These are phyloP conservation scores for Jaapia argillacea DNA, from an alignment of 768 basidiomycete genomes.

Conservation along the genomic window DNA sequence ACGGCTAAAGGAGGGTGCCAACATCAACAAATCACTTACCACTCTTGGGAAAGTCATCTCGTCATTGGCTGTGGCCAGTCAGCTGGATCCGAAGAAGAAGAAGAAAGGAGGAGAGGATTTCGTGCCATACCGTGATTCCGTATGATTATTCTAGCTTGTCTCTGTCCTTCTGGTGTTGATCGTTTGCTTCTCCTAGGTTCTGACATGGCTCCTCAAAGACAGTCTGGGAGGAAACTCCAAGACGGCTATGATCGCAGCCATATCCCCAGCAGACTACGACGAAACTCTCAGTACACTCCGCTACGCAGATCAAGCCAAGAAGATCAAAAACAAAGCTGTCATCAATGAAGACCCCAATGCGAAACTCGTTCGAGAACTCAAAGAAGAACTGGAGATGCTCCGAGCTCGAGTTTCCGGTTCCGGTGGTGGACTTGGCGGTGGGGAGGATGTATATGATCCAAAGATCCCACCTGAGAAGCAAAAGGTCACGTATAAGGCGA, in stretches of 20 bases:
- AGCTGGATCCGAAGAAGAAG: conserved; percentile 44
- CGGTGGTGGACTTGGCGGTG: conserved; percentile 34
- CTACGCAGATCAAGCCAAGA: conserved; percentile 98
- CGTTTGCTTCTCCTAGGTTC: conserved; percentile 41
- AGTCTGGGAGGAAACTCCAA: conserved; percentile 95
- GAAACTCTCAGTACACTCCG: conserved; percentile 94
- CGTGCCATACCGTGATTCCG: conserved; percentile 95
- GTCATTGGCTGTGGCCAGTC: conserved; percentile 60
- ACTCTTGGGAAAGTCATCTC: conserved; percentile 98
- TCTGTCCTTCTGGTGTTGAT: neutral
- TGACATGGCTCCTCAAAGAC: conserved; percentile 98
- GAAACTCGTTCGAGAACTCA: conserved; percentile 96
- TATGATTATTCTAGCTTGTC: conserved; percentile 29
- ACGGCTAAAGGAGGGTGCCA: conserved; percentile 93
- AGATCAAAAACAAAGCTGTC: conserved; percentile 99
- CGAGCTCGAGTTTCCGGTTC: conserved; percentile 74
- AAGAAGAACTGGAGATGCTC: conserved; percentile 93
- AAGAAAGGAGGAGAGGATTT: conserved; percentile 91
- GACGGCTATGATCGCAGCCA: conserved; percentile 99
- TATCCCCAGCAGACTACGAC: conserved; percentile 97
- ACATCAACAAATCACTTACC: conserved; percentile 98
- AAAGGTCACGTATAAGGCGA: conserved; percentile 88
- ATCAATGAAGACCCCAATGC: conserved; percentile 99
- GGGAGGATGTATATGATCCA: conserved; percentile 71
- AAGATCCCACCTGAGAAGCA: conserved; percentile 89